Base-by-base conservation (phyloP, 169 alveolate genomes). In the Cryptosporidium meleagridis region DNA sequence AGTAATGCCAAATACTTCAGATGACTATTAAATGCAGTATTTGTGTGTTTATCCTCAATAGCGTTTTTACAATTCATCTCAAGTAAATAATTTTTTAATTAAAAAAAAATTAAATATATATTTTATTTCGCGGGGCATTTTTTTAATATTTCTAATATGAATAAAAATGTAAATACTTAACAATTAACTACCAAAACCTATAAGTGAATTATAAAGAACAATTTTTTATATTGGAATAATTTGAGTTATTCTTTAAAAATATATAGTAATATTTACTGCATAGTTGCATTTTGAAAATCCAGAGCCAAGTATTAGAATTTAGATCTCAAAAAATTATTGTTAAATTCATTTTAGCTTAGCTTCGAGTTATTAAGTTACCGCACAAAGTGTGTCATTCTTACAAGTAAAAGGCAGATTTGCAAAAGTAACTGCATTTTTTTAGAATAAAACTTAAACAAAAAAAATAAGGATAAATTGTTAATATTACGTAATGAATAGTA, bases 341-440 rank as follows among this genome's bases (percentile, higher is more conserved):
- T 35, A 65, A 29, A 18, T 65, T 65, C 5, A 65, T 29, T 33
- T 10, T 0, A 67, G 4, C 18, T 33, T 37, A 35, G 26, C 29
- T 69, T 69, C 84, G 84, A 69, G 84, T 23, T 23, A 69, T 45
- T 41, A 33, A 41, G 51, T 69, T 44, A 45, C 84, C 84, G 84
- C 84, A 69, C 62, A 69, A 39, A 39, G 84, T 69, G 84, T 69
- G 84, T 69, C 84, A 69, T 26, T 26, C 58, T 44, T 69, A 69
- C 84, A 69, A 73, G 86, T 44, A 35, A 53, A 71, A 21, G 86
- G 86, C 86, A 73, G 55, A 73, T 73, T 73, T 73, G 86, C 86
- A 73, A 35, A 35, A 73, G 69, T 73, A 73, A 73, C 62, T 73
- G 86, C 53, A 33, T 18, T 70, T 70, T 70, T 70, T 51, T 21